These are phyloP conservation scores for Rosa multiflora DNA, from an alignment of 306 rosid species.

Conservation along the genomic window DNA sequence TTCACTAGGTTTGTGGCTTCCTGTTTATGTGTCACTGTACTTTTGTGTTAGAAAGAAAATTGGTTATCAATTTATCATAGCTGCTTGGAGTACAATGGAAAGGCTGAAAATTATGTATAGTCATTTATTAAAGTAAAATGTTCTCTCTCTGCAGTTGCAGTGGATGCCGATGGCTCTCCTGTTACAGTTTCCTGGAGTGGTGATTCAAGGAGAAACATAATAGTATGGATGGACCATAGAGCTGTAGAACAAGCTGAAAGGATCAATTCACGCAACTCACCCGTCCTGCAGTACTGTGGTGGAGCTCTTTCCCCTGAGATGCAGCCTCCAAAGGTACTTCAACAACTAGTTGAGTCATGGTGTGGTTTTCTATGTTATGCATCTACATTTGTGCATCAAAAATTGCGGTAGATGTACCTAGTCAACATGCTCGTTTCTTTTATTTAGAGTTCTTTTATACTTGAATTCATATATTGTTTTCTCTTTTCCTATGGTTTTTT, in stretches of 20 bases:
- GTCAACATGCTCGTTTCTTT: neutral
- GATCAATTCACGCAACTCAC: conserved; percentile 75
- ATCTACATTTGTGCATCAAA: neutral
- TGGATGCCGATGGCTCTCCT: conserved; percentile 90
- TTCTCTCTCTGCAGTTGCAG: conserved; percentile 65
- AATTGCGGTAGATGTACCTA: neutral
- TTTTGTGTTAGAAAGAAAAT: neutral
- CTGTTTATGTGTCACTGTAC: neutral
- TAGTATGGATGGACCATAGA: conserved; percentile 99
- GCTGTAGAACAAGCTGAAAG: conserved; percentile 92
- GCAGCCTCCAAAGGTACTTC: conserved; percentile 93
- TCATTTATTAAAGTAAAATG: conserved; percentile 8
- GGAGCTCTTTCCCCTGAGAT: conserved; percentile 98
- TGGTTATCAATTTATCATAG: neutral
- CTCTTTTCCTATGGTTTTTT: neutral
- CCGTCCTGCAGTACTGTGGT: conserved; percentile 88
- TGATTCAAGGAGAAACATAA: conserved; percentile 90
- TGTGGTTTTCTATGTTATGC: neutral
- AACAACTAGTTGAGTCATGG: conserved; percentile 17
- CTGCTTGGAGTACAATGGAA: neutral
- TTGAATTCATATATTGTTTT: neutral
- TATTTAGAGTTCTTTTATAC: neutral
- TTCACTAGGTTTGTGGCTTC: conserved; percentile 69
- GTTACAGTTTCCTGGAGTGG: conserved; percentile 88
- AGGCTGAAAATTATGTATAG: neutral